Base-by-base conservation (phyloP, 176 grass and related monocot species). In the Dactylis glomerata region DNA sequence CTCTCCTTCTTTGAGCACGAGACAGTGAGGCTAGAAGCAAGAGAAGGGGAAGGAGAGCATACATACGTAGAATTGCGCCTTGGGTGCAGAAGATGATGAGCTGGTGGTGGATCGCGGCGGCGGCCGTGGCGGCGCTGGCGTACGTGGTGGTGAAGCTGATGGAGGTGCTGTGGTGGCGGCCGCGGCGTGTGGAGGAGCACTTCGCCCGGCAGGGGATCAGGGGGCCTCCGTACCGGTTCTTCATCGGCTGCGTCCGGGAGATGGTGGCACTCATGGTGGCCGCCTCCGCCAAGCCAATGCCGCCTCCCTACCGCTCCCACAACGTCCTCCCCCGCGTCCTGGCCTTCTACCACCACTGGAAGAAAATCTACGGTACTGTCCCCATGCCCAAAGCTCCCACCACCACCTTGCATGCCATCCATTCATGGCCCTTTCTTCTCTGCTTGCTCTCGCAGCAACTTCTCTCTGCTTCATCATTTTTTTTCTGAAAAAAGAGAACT, bases 331-430 rank as follows among this genome's bases (percentile, higher is more conserved):
- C 96, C 2, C 51, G 96, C 41, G 96, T 95, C 79, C 96, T 98
- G 55, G 83, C 96, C 82, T 98, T 98, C 91, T 98, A 95, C 87
- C 91, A 90, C 85, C 93, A 95, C 79, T 98, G 96, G 96, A 98
- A 83, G 89, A 98, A 95, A 89, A 95, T 98, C 68, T 98, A 98
- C 63, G 96, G 96, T 98, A 90, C 42, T 32, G 17, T 15, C 14
- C 3, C 26, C 24, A 5, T 61, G 52, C 24, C 34, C 38, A 45
- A 8, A 49, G 15, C 24, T 2, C 58, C 26, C 58, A 66, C 8
- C 58, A 66, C 8, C 31, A 68, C 7, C 66, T 68, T 68, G 34
- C 66, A 68, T 68, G 67, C 22, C 19, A 40, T 34, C 67, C 52
- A 33, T 75, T 55, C 23, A 41, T 77, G 36, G 31, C 71, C 36